These are phyloP conservation scores for Chrysanthemum seticuspe DNA, from an alignment of 129 eudicot species.

Conservation along the genomic window DNA sequence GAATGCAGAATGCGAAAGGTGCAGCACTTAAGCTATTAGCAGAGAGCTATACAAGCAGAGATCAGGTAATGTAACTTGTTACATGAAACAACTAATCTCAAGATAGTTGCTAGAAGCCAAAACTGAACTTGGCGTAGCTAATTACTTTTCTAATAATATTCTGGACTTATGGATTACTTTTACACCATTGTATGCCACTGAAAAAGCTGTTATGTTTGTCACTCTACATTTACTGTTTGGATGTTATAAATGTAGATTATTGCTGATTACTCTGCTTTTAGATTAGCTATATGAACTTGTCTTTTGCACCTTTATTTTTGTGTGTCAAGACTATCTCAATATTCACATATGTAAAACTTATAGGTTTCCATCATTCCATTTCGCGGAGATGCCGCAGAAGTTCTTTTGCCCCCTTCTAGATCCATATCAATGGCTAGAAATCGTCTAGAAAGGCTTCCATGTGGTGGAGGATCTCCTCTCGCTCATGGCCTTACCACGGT, in stretches of 20 bases:
- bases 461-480: conserved; percentile 99
- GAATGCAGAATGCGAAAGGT: conserved; percentile 99
- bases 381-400: conserved; percentile 98
- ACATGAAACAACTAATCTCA: conserved; percentile 3
- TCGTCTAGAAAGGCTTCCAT: conserved; percentile 97
- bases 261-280: conserved; percentile 12
- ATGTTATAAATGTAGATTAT: not conserved
- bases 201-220: not conserved
- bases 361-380: conserved; percentile 94
- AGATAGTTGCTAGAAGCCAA: conserved; percentile 3
- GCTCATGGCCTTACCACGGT: conserved; percentile 99
- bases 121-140: conserved; percentile 9
- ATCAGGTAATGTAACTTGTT: conserved; percentile 62
- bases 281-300: not conserved
- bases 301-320: conserved; percentile 7
- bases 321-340: conserved; percentile 5
- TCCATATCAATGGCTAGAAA: conserved; percentile 98
- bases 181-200: not conserved
- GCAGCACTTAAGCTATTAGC: conserved; percentile 96
- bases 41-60: conserved; percentile 99
- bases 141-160: conserved; percentile 1
- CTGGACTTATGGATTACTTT: not conserved
- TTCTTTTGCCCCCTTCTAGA: conserved; percentile 95
- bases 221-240: not conserved
- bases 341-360: conserved; percentile 17